phyloP scores from a whole-genome alignment of 805 yeast genomes.

The Candida peoriensis region DNA sequence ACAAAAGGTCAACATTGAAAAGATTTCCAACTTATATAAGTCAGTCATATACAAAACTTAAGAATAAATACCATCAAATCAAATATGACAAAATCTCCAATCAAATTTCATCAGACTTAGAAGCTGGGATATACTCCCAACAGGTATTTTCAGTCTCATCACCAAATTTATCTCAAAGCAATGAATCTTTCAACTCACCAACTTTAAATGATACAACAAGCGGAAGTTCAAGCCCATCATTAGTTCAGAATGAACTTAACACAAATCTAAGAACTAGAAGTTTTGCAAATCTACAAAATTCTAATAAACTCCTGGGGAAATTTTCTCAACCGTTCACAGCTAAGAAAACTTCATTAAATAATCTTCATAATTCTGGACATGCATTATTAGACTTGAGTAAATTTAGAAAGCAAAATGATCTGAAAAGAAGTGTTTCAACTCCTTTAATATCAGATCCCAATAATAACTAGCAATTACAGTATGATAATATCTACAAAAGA shows the following conservation, averaged over 20 bases:
- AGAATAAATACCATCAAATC: conserved; percentile 15
- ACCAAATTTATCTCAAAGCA: not conserved
- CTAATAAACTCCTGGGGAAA: not conserved
- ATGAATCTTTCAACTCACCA: conserved; percentile 1
- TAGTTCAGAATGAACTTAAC: conserved; percentile 9
- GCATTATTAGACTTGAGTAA: conserved; percentile 19
- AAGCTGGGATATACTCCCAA: conserved; percentile 15
- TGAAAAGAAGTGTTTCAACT: too few relatives aligned
- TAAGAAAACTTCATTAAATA: conserved; percentile 7
- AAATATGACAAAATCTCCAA: conserved; percentile 16
- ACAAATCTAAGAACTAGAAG: conserved; percentile 20
- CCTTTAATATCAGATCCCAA: too few relatives aligned
- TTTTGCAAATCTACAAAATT: conserved; percentile 17
- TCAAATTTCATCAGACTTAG: conserved; percentile 18
- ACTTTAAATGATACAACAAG: conserved; percentile 10
- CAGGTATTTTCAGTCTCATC: conserved; percentile 4
- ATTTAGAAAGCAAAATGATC: conserved; percentile 12
- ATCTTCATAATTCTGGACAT: conserved; percentile 7
- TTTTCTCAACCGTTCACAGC: conserved; percentile 7
- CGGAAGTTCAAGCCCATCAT: conserved; percentile 20
- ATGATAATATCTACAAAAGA: too few relatives aligned
- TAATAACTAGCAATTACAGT: too few relatives aligned
- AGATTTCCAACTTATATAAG: conserved; percentile 12
- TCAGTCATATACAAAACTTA: conserved; percentile 11
- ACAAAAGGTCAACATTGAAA: conserved; percentile 9